A percentile compares a stretch with the other conserved stretches of the same genome.
Evolutionary conservation across 179 eudicot genomes (phyloP).

Genomic region (Silene vulgaris): DNA sequence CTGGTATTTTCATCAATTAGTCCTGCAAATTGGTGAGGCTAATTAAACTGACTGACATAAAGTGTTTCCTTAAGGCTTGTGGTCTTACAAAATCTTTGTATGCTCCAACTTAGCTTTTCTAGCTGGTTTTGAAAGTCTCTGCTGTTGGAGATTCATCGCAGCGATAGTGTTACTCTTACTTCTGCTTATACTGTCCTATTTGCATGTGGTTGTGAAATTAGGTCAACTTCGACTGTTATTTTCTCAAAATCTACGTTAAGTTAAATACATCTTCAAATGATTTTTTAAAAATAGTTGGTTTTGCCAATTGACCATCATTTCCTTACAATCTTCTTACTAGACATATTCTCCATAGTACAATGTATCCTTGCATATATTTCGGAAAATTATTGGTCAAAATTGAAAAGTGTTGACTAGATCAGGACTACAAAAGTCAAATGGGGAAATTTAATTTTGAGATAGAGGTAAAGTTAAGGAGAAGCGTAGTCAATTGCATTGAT

Average conservation of each 20-base stretch:
- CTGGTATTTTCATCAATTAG: conserved; percentile 7
- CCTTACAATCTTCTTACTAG: no score
- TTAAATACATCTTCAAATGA: neutral
- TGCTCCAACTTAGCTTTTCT: neutral
- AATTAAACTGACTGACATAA: neutral
- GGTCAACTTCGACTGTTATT: neutral
- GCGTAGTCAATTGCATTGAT: neutral
- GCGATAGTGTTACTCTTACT: neutral
- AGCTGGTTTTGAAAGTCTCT: conserved; percentile 17
- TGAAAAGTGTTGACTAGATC: neutral
- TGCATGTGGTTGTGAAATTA: neutral
- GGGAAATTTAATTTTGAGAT: conserved; percentile 1
- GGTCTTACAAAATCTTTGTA: conserved; percentile 6
- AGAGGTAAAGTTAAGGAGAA: neutral
- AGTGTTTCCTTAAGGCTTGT: neutral
- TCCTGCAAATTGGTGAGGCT: conserved; percentile 27
- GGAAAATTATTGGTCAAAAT: neutral
- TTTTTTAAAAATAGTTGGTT: neutral
- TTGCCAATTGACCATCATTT: neutral
- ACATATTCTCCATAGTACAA: no score
- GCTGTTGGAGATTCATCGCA: conserved; percentile 17
- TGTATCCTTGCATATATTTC: neutral
- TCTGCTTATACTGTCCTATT: neutral
- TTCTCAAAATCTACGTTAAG: neutral
- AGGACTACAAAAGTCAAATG: neutral